Percentiles rank a stretch among this genome's conserved stretches.
These are phyloP conservation scores for Zalaria obscura DNA, from an alignment of 2,329 filamentous ascomycete genomes.

Conservation along the genomic window DNA sequence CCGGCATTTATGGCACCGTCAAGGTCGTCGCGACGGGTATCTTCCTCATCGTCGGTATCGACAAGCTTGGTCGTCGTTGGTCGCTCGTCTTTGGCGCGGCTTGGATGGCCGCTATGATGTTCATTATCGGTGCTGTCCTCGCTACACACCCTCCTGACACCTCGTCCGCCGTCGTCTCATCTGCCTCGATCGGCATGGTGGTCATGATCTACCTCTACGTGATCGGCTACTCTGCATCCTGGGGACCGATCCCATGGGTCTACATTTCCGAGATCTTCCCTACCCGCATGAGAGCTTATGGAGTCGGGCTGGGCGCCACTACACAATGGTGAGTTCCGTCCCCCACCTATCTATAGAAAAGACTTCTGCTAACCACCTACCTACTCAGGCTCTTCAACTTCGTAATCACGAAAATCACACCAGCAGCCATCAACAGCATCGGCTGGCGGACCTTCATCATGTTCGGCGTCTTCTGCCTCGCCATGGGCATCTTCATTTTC, in stretches of 20 bases:
- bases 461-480: constrained; percentile 23
- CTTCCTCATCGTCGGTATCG: constrained; percentile 23
- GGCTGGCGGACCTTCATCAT: constrained; percentile 26
- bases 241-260: constrained; percentile 39
- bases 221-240: constrained; percentile 37
- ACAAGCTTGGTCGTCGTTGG: constrained; percentile 22
- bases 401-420: constrained; percentile 27
- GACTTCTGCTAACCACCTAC: neutral
- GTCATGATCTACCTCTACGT: constrained; percentile 42
- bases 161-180: constrained; percentile 11
- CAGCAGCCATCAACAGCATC: constrained; percentile 25
- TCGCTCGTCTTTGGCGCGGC: constrained; percentile 19
- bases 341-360: constrained; percentile 6
- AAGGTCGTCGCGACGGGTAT: constrained; percentile 23
- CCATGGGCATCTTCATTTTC: constrained; percentile 19
- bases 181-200: constrained; percentile 33
- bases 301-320: constrained; percentile 21
- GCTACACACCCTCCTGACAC: constrained; percentile 33
- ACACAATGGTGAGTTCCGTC: constrained; percentile 6
- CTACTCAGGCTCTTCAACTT: constrained; percentile 24
- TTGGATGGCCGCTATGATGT: constrained; percentile 21
- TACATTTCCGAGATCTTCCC: constrained; percentile 20
- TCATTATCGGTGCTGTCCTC: constrained; percentile 22
- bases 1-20: constrained; percentile 24
- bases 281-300: constrained; percentile 23